Evolutionary conservation across 306 rosid genomes (phyloP), one percentile per base, ranked within the genome.

Genomic region (Phaseolus lunatus): DNA sequence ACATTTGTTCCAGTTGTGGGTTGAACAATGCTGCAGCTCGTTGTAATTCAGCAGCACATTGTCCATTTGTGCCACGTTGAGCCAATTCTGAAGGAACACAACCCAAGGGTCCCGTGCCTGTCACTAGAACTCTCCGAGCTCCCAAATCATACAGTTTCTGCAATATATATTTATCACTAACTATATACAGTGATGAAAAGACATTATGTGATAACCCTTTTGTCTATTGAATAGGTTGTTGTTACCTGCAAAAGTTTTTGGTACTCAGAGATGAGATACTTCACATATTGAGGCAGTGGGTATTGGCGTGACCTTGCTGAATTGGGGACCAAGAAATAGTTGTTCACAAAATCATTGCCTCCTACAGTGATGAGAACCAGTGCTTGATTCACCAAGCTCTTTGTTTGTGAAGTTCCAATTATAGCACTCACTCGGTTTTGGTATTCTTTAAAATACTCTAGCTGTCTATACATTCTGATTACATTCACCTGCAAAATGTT

Each of bases 61-160:
- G 18, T 1, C 95, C 98, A 13, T 84, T 84, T 8, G 5, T 48
- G 22, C 95, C 44, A 12, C 90, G 76, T 87, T 50, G 1, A 0
- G 95, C 98, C 78, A 91, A 49, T 72, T 93, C 98, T 9, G 98
- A 88, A 3, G 98, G 98, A 2, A 89, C 98, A 49, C 97, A 93
- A 1, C 98, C 98, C 16, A 93, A 22, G 0, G 98, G 98, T 22
- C 98, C 98, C 0, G 97, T 93, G 0, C 97, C 95, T 1, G 98
- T 93, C 78, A 93, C 98, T 19, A 93, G 52, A 31, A 91, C 95
- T 67, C 93, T 83, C 0, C 97, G 80, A 43, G 83, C 89, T 49
- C 98, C 97, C 9, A 92, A 48, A 24, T 85, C 87, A 56, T 90
- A 81, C 2, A 87, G 54, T 16, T 44, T 80, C 89, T 87, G 73